phyloP scores from a whole-genome alignment of 2,329 filamentous ascomycete species.

The Truncatella angustata region DNA sequence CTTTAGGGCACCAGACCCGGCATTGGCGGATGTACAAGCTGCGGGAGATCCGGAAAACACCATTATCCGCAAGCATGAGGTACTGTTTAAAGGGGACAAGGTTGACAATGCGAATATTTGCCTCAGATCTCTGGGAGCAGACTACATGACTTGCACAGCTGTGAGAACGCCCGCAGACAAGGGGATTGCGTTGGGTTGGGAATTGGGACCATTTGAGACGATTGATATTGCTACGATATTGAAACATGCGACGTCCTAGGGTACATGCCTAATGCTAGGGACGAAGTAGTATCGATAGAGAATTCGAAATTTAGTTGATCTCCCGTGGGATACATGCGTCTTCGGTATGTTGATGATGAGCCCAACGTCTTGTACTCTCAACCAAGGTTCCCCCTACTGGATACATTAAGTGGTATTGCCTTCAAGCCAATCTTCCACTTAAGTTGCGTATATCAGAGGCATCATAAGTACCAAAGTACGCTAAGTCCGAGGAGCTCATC shows the following conservation, averaged over 20 bases:
- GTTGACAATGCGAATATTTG: conserved; percentile 42
- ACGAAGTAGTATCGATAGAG: neutral
- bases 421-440: too few species aligned
- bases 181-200: conserved; percentile 36
- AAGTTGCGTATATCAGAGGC: too few species aligned
- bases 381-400: too few species aligned
- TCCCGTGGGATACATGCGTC: too few species aligned
- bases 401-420: too few species aligned
- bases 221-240: conserved; percentile 46
- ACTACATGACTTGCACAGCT: conserved; percentile 55
- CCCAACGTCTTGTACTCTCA: too few species aligned
- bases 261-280: neutral
- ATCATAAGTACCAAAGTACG: too few species aligned
- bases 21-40: conserved; percentile 25
- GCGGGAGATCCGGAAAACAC: conserved; percentile 32
- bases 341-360: too few species aligned
- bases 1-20: conserved; percentile 53
- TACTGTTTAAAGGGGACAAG: conserved; percentile 36
- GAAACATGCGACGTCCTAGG: conserved; percentile 29
- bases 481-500: too few species aligned
- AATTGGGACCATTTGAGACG: conserved; percentile 39
- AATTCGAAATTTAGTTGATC: too few species aligned
- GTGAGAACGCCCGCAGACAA: conserved; percentile 39
- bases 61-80: conserved; percentile 31
- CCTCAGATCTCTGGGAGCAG: conserved; percentile 41